Base-by-base conservation (phyloP, 148 eudicot genomes). In the Chenopodium formosanum region DNA sequence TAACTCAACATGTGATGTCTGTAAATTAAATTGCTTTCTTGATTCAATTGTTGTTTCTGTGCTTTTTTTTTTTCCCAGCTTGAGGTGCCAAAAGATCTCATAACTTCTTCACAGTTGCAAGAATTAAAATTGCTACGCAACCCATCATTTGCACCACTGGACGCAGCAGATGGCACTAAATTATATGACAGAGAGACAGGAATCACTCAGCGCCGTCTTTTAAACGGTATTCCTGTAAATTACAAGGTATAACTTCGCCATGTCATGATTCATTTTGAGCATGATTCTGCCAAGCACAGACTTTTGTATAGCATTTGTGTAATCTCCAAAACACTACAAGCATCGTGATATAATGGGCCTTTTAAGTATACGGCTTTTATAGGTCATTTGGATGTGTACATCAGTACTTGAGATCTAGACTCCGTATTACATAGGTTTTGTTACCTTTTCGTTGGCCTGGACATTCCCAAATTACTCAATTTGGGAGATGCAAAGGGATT, bases 1-100 rank as follows among this genome's bases (percentile, higher is more conserved):
- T 58, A 56, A 67, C 50, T 23, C 5, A 1, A 1, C 32, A 25
- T 40, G 23, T 40, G 32, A 31, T 81, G 6, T 77, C 46, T 63
- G 6, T 52, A 66, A 0, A 64, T 46, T n/a, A 31, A 16, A 58
- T 53, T 50, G 14, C 20, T 29, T 44, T 37, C 13, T 68, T 81
- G 74, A 65, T 65, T 73, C 56, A 16, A 32, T 65, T 79, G 19
- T 79, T 76, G 52, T 3, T 82, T 82, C 71, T 64, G 78, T 32
- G 6, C 47, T 22, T 81, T 20, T 88, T 76, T 53, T 90, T 47
- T 89, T 23, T 23, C 37, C 89, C 92, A 96, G 99, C 95, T 97
- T 81, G 98, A 97, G 87, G 94, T 97, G 87, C 99, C 99, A 68
- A 97, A 91, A 82, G 93, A 94, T 82, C 91, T 97, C 76, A 86